These are phyloP conservation scores for Starmerella riodocensis DNA, from an alignment of 805 yeast species.

Conservation along the genomic window DNA sequence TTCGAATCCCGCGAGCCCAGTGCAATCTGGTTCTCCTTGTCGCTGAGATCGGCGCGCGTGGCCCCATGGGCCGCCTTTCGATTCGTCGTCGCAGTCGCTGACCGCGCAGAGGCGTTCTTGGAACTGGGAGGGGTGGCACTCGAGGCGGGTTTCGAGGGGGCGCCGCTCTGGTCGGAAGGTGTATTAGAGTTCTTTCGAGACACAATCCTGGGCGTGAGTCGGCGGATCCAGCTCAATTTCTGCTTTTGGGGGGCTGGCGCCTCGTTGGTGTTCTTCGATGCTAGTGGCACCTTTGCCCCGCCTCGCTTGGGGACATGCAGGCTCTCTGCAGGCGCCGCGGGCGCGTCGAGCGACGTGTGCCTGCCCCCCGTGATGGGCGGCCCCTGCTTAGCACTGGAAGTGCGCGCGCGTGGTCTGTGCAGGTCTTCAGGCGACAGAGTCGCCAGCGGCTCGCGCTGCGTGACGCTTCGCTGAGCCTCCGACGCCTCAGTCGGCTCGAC, in stretches of 20 bases:
- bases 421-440: conserved; percentile 2
- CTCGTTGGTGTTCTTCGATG: too few species aligned
- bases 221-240: conserved; percentile 17
- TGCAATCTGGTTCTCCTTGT: conserved; percentile 14
- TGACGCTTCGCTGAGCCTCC: background rate
- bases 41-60: background rate
- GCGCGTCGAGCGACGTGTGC: too few species aligned
- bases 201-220: conserved; percentile 14
- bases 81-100: background rate
- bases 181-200: conserved; percentile 6
- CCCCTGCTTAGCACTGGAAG: background rate
- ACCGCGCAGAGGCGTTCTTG: too few species aligned
- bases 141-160: background rate
- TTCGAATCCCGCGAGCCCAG: background rate
- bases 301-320: background rate
- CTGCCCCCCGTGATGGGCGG: too few species aligned
- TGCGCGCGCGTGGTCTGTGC: background rate
- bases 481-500: background rate
- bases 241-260: conserved; percentile 4
- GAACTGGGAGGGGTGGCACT: too few species aligned
- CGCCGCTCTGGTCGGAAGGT: too few species aligned
- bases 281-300: too few species aligned
- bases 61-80: background rate
- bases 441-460: conserved; percentile 9
- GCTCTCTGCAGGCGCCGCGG: too few species aligned